Conservation (phyloP, 805 yeast genomes). For the Candida bentonensis region DNA sequence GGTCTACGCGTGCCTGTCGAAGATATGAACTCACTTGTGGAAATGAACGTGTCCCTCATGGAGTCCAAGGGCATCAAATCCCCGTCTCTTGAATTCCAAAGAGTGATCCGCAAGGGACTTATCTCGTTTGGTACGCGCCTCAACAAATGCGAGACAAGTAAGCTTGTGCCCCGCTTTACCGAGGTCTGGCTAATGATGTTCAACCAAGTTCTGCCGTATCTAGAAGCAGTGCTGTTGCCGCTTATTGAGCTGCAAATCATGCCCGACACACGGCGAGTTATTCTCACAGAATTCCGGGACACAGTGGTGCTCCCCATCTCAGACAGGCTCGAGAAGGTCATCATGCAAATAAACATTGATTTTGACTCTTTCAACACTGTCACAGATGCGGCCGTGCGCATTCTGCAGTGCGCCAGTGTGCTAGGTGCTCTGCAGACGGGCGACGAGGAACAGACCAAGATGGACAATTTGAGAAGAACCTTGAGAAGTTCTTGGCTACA, state of each 20-base stretch:
- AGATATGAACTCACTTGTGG: constrained; percentile 37
- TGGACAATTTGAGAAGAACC: constrained; percentile 34
- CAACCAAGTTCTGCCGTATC: constrained; percentile 38
- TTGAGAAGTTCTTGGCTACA: constrained; percentile 16
- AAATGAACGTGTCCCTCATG: constrained; percentile 29
- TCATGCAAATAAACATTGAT: constrained; percentile 6
- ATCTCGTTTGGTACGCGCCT: constrained; percentile 14
- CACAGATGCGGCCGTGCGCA: constrained; percentile 18
- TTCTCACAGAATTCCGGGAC: constrained; percentile 24
- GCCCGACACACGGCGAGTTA: constrained; percentile 17
- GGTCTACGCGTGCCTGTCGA: constrained; percentile 39
- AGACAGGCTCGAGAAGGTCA: constrained; percentile 12
- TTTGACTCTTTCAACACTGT: constrained; percentile 7
- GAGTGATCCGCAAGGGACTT: constrained; percentile 5
- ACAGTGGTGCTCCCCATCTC: constrained; percentile 20
- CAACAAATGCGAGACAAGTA: constrained; percentile 13
- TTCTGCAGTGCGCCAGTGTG: constrained; percentile 51
- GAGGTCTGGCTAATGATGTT: constrained; percentile 46
- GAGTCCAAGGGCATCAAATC: constrained; percentile 31
- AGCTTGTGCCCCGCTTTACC: constrained; percentile 17
- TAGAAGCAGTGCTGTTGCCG: constrained; percentile 50
- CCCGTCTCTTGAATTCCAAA: constrained; percentile 24
- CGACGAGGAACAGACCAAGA: constrained; percentile 42
- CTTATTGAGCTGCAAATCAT: constrained; percentile 31
- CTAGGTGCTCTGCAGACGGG: constrained; percentile 37